These are phyloP conservation scores for Skeletonema grethae DNA, from an alignment of 108 stramenopile species.

Conservation along the genomic window DNA sequence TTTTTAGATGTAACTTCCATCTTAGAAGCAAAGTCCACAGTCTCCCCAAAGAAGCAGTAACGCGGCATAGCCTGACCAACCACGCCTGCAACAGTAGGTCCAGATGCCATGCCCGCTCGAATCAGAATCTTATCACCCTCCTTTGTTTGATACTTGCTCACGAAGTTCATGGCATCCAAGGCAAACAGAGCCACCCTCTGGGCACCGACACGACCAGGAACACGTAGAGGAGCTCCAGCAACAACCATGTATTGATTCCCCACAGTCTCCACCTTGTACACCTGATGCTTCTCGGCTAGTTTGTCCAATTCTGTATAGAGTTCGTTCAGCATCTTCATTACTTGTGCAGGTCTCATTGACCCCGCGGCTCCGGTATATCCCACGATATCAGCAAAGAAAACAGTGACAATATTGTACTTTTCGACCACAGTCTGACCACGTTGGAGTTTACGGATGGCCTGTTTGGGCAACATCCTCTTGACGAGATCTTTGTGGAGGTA, in stretches of 20 bases:
- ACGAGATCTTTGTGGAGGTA: conserved; percentile 16
- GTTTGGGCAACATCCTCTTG: conserved; percentile 8
- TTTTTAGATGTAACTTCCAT: conserved; percentile 18
- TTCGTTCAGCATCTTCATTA: conserved; percentile 54
- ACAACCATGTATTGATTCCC: conserved; percentile 55
- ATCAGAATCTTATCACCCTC: conserved; percentile 20
- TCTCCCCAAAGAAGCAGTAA: conserved; percentile 24
- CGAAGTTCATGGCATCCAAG: conserved; percentile 23
- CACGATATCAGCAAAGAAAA: conserved; percentile 59
- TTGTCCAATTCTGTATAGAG: conserved; percentile 51
- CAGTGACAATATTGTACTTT: conserved; percentile 37
- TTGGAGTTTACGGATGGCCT: conserved; percentile 18
- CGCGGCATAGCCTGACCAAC: conserved; percentile 19
- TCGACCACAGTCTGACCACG: conserved; percentile 34
- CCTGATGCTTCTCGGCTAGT: conserved; percentile 30
- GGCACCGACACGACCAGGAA: conserved; percentile 23
- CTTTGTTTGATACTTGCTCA: conserved; percentile 8
- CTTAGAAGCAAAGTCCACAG: conserved; percentile 1
- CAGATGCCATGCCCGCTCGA: conserved; percentile 21
- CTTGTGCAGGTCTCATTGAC: conserved; percentile 40
- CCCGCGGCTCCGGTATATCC: conserved; percentile 48
- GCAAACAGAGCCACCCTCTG: conserved; percentile 42
- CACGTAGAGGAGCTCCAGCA: conserved; percentile 34
- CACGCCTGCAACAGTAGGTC: conserved; percentile 22
- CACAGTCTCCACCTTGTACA: conserved; percentile 62